phyloP scores from a whole-genome alignment of 2,329 filamentous ascomycete genomes.

The Didymella keratinophila region DNA sequence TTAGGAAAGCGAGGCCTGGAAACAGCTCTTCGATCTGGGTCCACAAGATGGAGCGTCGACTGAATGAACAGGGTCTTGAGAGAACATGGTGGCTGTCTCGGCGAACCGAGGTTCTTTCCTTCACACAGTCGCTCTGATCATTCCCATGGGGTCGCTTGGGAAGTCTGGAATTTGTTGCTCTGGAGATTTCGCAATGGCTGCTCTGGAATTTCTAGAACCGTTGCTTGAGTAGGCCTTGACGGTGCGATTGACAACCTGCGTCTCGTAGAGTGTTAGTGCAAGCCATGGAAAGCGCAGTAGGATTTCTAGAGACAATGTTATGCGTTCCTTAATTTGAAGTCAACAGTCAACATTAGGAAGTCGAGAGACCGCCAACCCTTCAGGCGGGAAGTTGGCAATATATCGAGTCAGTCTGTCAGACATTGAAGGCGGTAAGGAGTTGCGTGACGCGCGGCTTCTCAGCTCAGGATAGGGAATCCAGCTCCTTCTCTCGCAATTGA shows the following conservation, averaged over 20 bases:
- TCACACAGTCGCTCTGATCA: background rate
- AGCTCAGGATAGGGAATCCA: background rate
- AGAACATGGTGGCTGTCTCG: background rate
- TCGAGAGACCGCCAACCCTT: background rate
- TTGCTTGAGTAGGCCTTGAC: background rate
- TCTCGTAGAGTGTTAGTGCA: background rate
- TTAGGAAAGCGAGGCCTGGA: background rate
- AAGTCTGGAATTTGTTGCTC: background rate
- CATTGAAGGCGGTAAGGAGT: slow-evolving; percentile 1
- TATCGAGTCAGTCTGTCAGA: slow-evolving; percentile 1
- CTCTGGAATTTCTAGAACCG: background rate
- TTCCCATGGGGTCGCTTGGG: background rate
- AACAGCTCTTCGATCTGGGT: background rate
- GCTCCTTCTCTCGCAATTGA: background rate
- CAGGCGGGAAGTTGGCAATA: slow-evolving; percentile 2
- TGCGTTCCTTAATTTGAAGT: background rate
- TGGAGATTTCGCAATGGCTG: background rate
- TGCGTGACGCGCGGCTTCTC: slow-evolving; percentile 12
- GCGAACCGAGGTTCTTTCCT: background rate
- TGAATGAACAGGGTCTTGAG: no score
- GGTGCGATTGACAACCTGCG: background rate
- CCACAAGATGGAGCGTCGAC: background rate
- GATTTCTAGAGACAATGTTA: background rate
- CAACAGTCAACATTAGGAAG: background rate
- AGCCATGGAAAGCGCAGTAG: background rate